A percentile compares a stretch with the other conserved stretches of the same genome.
Evolutionary conservation across 208 protist genomes (phyloP).

Genomic region (Leptomonas seymouri): DNA sequence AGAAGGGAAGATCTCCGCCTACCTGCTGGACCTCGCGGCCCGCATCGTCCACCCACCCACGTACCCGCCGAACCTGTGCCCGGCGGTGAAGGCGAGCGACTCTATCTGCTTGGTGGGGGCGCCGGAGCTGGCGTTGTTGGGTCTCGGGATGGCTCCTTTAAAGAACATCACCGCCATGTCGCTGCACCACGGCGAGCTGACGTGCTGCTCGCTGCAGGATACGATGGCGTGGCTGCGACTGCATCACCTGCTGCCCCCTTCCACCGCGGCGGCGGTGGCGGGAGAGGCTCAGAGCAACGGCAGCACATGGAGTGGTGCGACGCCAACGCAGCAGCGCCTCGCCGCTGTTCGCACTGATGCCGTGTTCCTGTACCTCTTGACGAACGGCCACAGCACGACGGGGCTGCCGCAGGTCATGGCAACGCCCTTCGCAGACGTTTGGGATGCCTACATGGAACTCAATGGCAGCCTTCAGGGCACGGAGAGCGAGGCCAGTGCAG

Average conservation of each 20-base stretch:
- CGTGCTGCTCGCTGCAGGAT: slow-evolving; percentile 59
- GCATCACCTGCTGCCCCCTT: slow-evolving; percentile 39
- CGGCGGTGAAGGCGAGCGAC: slow-evolving; percentile 45
- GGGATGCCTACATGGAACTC: slow-evolving; percentile 59
- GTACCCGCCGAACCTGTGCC: slow-evolving; percentile 14
- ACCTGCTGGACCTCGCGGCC: slow-evolving; percentile 77
- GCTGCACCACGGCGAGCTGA: slow-evolving; percentile 61
- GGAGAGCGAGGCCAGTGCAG: neutral
- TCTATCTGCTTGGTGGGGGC: slow-evolving; percentile 68
- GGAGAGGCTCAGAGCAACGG: neutral
- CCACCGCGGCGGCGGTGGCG: neutral
- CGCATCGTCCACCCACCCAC: slow-evolving; percentile 30
- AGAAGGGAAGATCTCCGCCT: slow-evolving; percentile 74
- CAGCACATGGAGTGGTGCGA: neutral
- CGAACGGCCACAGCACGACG: slow-evolving; percentile 52
- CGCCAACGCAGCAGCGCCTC: slow-evolving; percentile 26
- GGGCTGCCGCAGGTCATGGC: slow-evolving; percentile 44
- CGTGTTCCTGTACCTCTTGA: slow-evolving; percentile 66
- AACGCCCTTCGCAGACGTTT: slow-evolving; percentile 51
- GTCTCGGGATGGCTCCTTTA: slow-evolving; percentile 64
- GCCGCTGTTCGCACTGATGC: slow-evolving; percentile 63
- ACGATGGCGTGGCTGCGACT: slow-evolving; percentile 73
- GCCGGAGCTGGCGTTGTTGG: slow-evolving; percentile 60
- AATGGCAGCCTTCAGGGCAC: neutral
- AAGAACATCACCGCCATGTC: slow-evolving; percentile 70